Conservation (phyloP, 805 yeast genomes). For the Metschnikowia shivogae region DNA sequence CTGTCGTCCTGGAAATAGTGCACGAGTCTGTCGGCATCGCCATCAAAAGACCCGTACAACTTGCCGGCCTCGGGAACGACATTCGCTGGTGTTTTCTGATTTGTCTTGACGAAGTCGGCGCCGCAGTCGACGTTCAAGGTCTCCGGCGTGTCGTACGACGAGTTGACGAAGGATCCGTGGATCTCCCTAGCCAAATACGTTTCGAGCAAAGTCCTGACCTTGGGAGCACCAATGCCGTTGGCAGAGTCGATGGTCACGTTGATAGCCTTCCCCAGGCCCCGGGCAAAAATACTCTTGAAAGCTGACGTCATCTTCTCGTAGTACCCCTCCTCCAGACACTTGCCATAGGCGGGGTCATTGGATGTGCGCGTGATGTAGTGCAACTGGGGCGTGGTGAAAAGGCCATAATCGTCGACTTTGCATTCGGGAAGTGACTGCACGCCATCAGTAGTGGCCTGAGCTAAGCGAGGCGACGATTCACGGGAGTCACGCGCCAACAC, state of each 20-base stretch:
- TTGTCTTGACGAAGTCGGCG: conserved; percentile 92
- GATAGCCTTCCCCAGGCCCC: conserved; percentile 23
- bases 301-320: conserved; percentile 57
- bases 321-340: conserved; percentile 64
- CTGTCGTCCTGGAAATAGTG: conserved; percentile 55
- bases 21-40: conserved; percentile 94
- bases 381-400: conserved; percentile 89
- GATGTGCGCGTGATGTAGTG: conserved; percentile 76
- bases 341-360: conserved; percentile 65
- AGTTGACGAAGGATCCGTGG: conserved; percentile 48
- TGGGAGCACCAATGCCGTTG: conserved; percentile 94
- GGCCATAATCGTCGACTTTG: conserved; percentile 51
- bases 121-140: conserved; percentile 79
- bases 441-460: conserved; percentile 59
- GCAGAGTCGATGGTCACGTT: conserved; percentile 80
- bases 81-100: conserved; percentile 70
- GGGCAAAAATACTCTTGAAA: conserved; percentile 41
- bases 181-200: conserved; percentile 39
- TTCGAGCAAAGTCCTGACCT: conserved; percentile 47
- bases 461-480: conserved; percentile 69
- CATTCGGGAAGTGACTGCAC: conserved; percentile 45
- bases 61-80: conserved; percentile 42
- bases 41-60: conserved; percentile 84
- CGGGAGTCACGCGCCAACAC: conserved; percentile 86
- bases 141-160: conserved; percentile 48